Evolutionary conservation across 805 yeast species (phyloP), one percentile per base, ranked within the genome.

Genomic region (Pichia cephalocereana): DNA sequence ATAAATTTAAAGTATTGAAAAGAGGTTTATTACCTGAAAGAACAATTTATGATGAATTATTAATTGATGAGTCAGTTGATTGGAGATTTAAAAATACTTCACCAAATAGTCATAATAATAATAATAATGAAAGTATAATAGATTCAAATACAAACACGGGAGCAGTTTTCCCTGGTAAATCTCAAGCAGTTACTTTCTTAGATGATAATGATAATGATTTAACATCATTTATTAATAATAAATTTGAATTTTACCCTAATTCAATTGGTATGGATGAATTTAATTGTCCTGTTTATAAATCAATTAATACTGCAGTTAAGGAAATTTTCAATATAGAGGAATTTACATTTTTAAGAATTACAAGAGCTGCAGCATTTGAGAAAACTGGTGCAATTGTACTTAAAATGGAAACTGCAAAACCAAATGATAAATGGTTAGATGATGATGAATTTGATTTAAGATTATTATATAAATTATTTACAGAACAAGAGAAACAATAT

Each of bases 321-420:
- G 58, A 67, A 2, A 55, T 76, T 12, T 77, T 76, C 57, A 69
- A 69, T 4, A 40, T 66, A 6, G 58, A 60, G 6, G 69, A 70
- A 12, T 77, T 69, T 57, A 66, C 80, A 1, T 54, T 77, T 27
- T 64, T 77, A 9, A 64, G 83, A 42, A 74, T 77, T 12, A 76
- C 82, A 2, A 62, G 82, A 49, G 76, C 80, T 1, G 77, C 81
- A 2, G 74, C 80, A 2, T 66, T 69, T 30, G 79, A 74, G 51
- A 62, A 60, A 40, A 77, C 76, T 12, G 80, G 80, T 4, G 70
- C 79, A 6, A 66, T 70, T n/a, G 64, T 77, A 3, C 61, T 77
- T 41, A 77, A 77, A 54, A 62, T 77, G 43, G 83, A 77, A 56
- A 73, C 81, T 2, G 77, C 80, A 0, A 68, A 65, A 52, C 79